These are phyloP conservation scores for Aspergillus unguis DNA, from an alignment of 2,329 filamentous ascomycete genomes.

Conservation along the genomic window DNA sequence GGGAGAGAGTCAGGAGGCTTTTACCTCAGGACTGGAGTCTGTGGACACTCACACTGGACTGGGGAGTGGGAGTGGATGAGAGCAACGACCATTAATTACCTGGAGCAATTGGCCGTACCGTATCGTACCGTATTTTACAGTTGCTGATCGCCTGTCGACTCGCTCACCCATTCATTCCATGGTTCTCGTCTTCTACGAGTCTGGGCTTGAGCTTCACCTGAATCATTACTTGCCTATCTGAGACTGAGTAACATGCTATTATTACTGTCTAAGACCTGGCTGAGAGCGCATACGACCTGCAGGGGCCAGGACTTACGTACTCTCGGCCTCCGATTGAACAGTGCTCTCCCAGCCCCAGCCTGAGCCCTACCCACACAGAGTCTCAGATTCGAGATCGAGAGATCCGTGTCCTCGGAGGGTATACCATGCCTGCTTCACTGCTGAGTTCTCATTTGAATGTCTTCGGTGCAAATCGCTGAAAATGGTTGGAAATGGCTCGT, in stretches of 20 bases:
- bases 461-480: background rate
- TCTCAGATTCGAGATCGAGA: slow-evolving; percentile 1
- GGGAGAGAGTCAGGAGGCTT: slow-evolving; percentile 13
- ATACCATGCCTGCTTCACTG: background rate
- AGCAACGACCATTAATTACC: background rate
- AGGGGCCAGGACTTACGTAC: slow-evolving; percentile 5
- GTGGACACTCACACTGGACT: slow-evolving; percentile 1
- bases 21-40: slow-evolving; percentile 5
- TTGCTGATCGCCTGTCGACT: too few species aligned
- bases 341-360: slow-evolving; percentile 3
- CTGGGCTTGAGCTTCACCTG: too few species aligned
- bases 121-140: too few species aligned
- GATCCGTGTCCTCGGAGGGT: background rate
- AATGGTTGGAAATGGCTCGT: background rate
- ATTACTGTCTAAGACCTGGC: background rate
- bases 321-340: slow-evolving; percentile 9
- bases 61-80: background rate
- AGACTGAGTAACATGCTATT: background rate
- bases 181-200: too few species aligned
- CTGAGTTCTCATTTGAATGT: too few species aligned
- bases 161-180: too few species aligned
- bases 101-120: too few species aligned
- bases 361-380: slow-evolving; percentile 12
- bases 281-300: slow-evolving; percentile 1
- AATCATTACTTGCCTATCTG: too few species aligned